Conservation (phyloP, 148 eudicot species). For the Rhododendron molle region DNA sequence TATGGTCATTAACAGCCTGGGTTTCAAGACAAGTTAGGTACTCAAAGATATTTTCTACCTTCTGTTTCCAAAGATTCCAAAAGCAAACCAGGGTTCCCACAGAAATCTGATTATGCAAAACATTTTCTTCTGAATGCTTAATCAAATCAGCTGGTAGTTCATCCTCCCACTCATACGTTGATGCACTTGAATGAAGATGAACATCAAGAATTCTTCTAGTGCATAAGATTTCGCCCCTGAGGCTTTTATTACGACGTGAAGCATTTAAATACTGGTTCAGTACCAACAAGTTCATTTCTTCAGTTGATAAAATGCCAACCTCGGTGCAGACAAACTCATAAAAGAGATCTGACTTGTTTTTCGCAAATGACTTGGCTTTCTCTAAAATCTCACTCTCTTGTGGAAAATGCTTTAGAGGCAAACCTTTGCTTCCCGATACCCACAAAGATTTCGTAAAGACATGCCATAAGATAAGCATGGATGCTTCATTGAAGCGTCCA, state of each 20-base stretch:
- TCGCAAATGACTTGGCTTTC: constrained; percentile 41
- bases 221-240: constrained; percentile 37
- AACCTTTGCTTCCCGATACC: constrained; percentile 36
- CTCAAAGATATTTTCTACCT: constrained; percentile 20
- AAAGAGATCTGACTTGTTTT: constrained; percentile 18
- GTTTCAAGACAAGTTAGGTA: constrained; percentile 21
- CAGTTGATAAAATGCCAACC: constrained; percentile 32
- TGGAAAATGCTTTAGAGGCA: constrained; percentile 49
- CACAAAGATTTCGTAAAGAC: constrained; percentile 39
- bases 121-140: constrained; percentile 17
- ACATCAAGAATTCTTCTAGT: constrained; percentile 42
- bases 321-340: constrained; percentile 37
- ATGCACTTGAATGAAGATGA: constrained; percentile 20
- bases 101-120: constrained; percentile 29
- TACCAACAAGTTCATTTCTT: constrained; percentile 19
- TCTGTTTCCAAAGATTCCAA: constrained; percentile 45
- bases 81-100: constrained; percentile 36
- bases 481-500: constrained; percentile 33
- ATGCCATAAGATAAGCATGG: constrained; percentile 31
- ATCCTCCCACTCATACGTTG: constrained; percentile 32
- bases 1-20: constrained; percentile 5
- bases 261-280: constrained; percentile 22
- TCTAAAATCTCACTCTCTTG: constrained; percentile 36
- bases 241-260: constrained; percentile 18
- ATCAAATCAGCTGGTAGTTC: constrained; percentile 13